Evolutionary conservation across 495 filamentous ascomycete species (phyloP), one percentile per base, ranked within the genome.

Genomic region (Hypoxylon cercidicola): DNA sequence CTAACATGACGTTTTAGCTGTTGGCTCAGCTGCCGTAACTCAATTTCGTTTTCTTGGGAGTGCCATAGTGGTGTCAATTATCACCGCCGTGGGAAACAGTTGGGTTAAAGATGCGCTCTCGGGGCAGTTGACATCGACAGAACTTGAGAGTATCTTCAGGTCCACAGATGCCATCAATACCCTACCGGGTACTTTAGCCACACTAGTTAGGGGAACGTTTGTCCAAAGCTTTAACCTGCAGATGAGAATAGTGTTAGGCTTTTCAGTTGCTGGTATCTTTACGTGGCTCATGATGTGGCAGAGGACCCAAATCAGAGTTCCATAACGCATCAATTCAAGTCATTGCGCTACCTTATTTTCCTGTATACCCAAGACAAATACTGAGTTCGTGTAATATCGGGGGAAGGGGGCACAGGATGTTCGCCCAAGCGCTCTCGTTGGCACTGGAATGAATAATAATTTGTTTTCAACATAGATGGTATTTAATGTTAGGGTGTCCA

Each of bases 221-320:
- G 47, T 59, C 0, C 20, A 32, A 10, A 44, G 58, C 8, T 68
- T 62, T 19, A 58, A 68, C 48, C 39, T 68, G 10, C 59, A 68
- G 40, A 54, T 62, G 43, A 43, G 41, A n/a, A 53, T 68, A 19
- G 37, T 63, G 5, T 46, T 63, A 21, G 64, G 64, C 10, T 68
- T 68, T 35, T 58, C 64, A 15, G 64, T 59, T 45, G 52, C 39
- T 3, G 41, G 19, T 15, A 15, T 62, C 20, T 55, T 62, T 15
- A 53, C 35, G 11, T 44, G 43, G 13, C 3, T 15, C 19, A 25
- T 62, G 34, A 15, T 62, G 21, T 62, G 58, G 58, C 28, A 45
- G 25, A 52, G 20, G 41, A 30, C 15, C 10, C 58, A 62, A 46
- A 46, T 62, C 25, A 30, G 19, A 40, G 35, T 62, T n/a, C n/a